phyloP scores from a whole-genome alignment of 129 eudicot genomes.

The Tagetes patula region DNA sequence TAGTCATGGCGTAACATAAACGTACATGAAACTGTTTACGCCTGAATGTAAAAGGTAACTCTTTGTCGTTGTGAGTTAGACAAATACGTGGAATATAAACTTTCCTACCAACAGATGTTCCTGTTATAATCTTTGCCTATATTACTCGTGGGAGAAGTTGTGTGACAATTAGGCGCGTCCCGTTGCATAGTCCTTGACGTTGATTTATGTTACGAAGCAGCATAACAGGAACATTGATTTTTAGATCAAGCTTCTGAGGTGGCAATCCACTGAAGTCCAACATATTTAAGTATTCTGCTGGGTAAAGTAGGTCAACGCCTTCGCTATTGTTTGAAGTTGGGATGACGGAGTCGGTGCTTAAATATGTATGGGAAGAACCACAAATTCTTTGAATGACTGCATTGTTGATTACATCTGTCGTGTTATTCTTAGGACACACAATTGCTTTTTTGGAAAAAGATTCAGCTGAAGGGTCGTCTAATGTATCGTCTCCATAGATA shows the following conservation, averaged over 20 bases:
- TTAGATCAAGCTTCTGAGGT: background rate
- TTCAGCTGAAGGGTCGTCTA: background rate
- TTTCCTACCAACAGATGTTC: too few relatives aligned
- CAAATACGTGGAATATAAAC: too few relatives aligned
- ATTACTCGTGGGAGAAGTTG: background rate
- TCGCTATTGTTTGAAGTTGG: background rate
- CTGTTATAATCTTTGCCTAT: too few relatives aligned
- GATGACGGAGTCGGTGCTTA: background rate
- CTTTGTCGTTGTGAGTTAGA: too few relatives aligned
- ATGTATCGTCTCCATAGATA: background rate
- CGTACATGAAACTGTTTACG: too few relatives aligned
- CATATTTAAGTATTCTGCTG: background rate
- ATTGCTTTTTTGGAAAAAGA: background rate
- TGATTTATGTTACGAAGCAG: background rate
- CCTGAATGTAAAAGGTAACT: too few relatives aligned
- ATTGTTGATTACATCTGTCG: background rate
- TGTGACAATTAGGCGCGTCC: background rate
- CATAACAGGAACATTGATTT: background rate
- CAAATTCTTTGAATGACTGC: background rate
- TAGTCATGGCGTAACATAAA: too few relatives aligned
- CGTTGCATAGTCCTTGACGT: background rate
- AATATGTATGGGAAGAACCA: too few relatives aligned
- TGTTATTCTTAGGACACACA: background rate
- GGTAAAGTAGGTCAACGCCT: background rate
- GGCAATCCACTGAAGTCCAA: background rate